Base-by-base conservation (phyloP, 2,329 filamentous ascomycete species). In the Pseudocercospora ulei region DNA sequence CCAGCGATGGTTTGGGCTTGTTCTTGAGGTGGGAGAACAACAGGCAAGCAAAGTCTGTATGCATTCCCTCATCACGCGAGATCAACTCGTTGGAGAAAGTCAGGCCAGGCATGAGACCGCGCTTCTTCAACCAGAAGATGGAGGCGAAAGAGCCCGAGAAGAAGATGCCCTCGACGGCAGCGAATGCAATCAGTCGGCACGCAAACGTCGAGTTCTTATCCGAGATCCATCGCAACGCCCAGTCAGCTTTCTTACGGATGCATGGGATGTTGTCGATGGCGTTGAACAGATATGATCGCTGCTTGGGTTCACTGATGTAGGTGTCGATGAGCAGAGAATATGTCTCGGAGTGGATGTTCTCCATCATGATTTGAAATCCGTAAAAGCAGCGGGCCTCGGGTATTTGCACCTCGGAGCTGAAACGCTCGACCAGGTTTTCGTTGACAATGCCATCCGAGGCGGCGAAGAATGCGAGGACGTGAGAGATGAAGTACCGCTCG, bases 321-420 rank as follows among this genome's bases (percentile, higher is more conserved):
- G 88, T 95, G 65, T 98, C 90, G 63, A 98, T 98, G 62, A 98
- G 79, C 22, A 98, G 80, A 12, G 88, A 96, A 76, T 98, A 98
- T 38, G 90, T 98, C 72, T 98, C 90, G 9, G 90, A 95, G 75
- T 98, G 90, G 59, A 98, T 94, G 71, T 98, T 98, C 75, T 98
- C 90, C 84, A 98, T 96, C 90, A 98, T 98, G 71, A 96, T 96
- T 72, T 98, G 90, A 76, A 98, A 98, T 50, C 90, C 90, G 66
- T 98, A 98, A 75, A 98, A 98, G 78, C 90, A 98, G 58, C 90
- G 86, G 50, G 90, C 90, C 69, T 98, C 90, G 7, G 90, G 88
- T 43, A 96, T 79, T 69, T 98, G 90, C 18, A 98, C 88, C 68
- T 98, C 90, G 51, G 76, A 80, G 58, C 84, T 93, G 78, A 98